phyloP scores from a whole-genome alignment of 2,329 filamentous ascomycete genomes.

The Alternaria triticimaculans region DNA sequence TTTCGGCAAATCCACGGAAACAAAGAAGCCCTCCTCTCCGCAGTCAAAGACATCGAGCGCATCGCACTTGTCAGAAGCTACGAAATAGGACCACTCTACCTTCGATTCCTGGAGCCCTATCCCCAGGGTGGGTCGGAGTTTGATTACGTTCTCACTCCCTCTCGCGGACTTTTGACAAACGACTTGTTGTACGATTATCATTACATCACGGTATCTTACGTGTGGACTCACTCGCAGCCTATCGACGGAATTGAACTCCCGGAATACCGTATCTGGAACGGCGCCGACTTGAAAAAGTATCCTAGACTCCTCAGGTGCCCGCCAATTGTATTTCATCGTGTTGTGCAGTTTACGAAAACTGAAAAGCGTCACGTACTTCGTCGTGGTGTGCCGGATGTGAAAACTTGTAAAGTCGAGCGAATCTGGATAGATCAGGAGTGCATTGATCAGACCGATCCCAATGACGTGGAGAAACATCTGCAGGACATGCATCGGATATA shows the following conservation, averaged over 20 bases:
- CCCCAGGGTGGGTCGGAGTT: accelerated
- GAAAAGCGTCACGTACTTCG: no score
- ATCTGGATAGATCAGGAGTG: background rate
- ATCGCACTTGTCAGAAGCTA: background rate
- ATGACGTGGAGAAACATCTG: background rate
- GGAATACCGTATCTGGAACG: background rate
- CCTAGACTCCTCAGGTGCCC: background rate
- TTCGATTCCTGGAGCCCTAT: background rate
- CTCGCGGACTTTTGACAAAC: no score
- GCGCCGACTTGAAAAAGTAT: accelerated
- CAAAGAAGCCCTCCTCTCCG: background rate
- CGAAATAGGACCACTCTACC: no score
- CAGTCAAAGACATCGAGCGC: background rate
- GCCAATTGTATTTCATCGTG: background rate
- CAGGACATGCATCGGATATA: background rate
- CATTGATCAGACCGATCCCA: background rate
- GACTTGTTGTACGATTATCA: no score
- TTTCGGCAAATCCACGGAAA: background rate
- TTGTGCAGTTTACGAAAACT: background rate
- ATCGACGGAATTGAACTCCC: accelerated
- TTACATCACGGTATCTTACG: background rate
- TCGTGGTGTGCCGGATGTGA: no score
- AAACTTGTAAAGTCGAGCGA: background rate
- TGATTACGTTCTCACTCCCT: background rate
- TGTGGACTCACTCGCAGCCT: background rate